Evolutionary conservation across 805 yeast species (phyloP).

Genomic region (Maudiozyma barnettii): DNA sequence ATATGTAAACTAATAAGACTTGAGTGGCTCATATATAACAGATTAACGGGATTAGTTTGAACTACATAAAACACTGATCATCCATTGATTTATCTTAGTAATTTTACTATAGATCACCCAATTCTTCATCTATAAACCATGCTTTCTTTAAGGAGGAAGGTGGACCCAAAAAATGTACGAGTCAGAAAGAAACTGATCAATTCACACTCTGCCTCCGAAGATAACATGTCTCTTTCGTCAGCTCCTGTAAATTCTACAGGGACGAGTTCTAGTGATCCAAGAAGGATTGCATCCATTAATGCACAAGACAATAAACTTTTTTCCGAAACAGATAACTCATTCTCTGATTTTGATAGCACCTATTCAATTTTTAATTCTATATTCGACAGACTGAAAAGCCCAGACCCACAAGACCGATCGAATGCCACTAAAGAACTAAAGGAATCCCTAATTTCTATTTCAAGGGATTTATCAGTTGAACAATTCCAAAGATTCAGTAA

Average conservation of each 20-base stretch:
- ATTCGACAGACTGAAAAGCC: conserved; percentile 31
- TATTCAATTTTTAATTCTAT: conserved; percentile 30
- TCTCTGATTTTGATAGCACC: conserved; percentile 21
- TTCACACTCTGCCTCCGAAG: conserved; percentile 17
- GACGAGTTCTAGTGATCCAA: conserved; percentile 10
- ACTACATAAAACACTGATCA: too few relatives aligned
- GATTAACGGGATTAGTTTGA: background rate
- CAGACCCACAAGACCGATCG: conserved; percentile 27
- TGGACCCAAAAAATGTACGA: conserved; percentile 15
- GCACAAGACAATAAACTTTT: conserved; percentile 15
- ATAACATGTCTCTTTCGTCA: conserved; percentile 17
- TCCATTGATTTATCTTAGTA: background rate
- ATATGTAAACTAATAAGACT: too few relatives aligned
- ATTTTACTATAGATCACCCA: background rate
- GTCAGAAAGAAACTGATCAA: conserved; percentile 16
- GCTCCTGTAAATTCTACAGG: conserved; percentile 8
- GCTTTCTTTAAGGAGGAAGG: conserved; percentile 21
- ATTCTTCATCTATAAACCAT: conserved; percentile 4
- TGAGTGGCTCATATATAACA: background rate
- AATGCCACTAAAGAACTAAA: conserved; percentile 63
- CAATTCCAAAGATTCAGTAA: conserved; percentile 74
- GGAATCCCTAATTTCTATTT: conserved; percentile 57
- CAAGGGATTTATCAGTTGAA: conserved; percentile 75
- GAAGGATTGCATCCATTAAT: conserved; percentile 8
- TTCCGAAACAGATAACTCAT: conserved; percentile 13